Evolutionary conservation across 2,329 filamentous ascomycete genomes (phyloP).

Genomic region (Arthrobotrys entomopaga): DNA sequence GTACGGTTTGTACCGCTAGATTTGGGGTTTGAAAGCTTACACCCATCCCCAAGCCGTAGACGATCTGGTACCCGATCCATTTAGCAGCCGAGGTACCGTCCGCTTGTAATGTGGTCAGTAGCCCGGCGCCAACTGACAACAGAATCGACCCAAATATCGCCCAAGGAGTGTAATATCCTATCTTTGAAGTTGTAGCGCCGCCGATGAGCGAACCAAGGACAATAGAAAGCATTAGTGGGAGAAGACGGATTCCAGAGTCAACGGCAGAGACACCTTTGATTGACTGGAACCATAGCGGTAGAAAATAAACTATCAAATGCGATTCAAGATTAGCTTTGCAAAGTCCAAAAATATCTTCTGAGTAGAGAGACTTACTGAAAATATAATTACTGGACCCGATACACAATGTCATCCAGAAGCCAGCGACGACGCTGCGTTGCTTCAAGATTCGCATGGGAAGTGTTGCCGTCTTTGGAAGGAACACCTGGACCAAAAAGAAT

Average conservation of each 20-base stretch:
- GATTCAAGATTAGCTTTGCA: not conserved
- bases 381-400: conserved; percentile 63
- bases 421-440: conserved; percentile 68
- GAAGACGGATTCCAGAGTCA: conserved; percentile 68
- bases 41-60: conserved; percentile 68
- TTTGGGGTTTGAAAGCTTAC: conserved; percentile 70
- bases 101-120: conserved; percentile 66
- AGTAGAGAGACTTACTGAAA: conserved; percentile 3
- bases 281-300: conserved; percentile 69
- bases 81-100: conserved; percentile 61
- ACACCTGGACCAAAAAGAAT: conserved; percentile 67
- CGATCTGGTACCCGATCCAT: conserved; percentile 63
- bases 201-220: conserved; percentile 66
- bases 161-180: conserved; percentile 71
- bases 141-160: conserved; percentile 67
- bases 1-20: conserved; percentile 69
- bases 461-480: conserved; percentile 65
- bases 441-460: conserved; percentile 69
- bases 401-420: conserved; percentile 65
- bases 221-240: conserved; percentile 68
- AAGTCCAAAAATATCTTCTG: not conserved
- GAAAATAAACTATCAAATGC: conserved; percentile 67
- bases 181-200: conserved; percentile 66
- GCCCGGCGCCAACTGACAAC: conserved; percentile 67
- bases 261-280: conserved; percentile 67